A percentile compares a stretch with the other conserved stretches of the same genome.
phyloP scores from a whole-genome alignment of 2,329 filamentous ascomycete genomes.

The Fusarium redolens region DNA sequence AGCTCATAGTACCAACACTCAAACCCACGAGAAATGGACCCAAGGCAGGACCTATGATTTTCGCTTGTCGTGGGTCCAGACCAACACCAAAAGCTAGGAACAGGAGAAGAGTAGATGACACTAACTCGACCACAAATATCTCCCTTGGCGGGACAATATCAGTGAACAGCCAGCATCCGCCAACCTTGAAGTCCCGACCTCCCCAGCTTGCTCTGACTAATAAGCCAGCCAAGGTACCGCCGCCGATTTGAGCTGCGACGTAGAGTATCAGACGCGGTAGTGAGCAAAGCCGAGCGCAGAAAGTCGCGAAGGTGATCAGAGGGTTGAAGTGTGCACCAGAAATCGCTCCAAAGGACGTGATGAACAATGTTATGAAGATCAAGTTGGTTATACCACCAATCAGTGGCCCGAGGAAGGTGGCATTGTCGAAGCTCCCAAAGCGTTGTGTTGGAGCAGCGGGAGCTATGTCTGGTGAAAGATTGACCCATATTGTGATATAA shows the following conservation, averaged over 20 bases:
- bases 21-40: conserved; percentile 62
- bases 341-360: conserved; percentile 59
- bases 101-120: conserved; percentile 58
- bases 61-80: conserved; percentile 62
- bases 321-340: conserved; percentile 67
- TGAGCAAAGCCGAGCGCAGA: conserved; percentile 61
- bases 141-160: conserved; percentile 39
- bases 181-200: conserved; percentile 42
- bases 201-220: conserved; percentile 46
- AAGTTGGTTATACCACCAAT: conserved; percentile 47
- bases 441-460: conserved; percentile 25
- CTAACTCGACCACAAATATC: conserved; percentile 61
- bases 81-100: conserved; percentile 65
- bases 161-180: conserved; percentile 46
- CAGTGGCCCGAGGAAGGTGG: conserved; percentile 46
- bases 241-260: conserved; percentile 58
- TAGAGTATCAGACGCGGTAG: conserved; percentile 63
- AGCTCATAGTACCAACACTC: conserved; percentile 50
- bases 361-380: conserved; percentile 58
- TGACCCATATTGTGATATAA: conserved; percentile 38
- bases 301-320: conserved; percentile 64
- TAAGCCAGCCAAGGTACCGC: conserved; percentile 51
- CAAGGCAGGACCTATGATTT: conserved; percentile 61
- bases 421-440: conserved; percentile 40
- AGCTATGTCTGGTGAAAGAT: conserved; percentile 14